phyloP scores from a whole-genome alignment of 1,284 basidiomycete species.

The Ganoderma boninense region DNA sequence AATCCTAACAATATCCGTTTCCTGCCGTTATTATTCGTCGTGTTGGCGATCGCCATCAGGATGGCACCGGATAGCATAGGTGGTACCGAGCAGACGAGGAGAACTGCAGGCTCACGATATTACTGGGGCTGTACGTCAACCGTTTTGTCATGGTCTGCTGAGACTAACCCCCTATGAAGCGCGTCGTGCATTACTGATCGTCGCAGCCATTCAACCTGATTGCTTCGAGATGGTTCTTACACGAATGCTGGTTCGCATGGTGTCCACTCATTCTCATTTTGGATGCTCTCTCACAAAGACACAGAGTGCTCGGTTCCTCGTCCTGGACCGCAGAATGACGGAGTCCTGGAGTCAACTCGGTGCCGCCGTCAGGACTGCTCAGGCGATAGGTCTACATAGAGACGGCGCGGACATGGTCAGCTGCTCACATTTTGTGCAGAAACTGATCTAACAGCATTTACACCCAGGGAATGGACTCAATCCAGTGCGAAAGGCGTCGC shows the following conservation, averaged over 20 bases:
- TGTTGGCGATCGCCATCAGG: slow-evolving; percentile 90
- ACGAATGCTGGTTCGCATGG: slow-evolving; percentile 74
- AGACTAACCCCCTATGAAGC: slow-evolving; percentile 28
- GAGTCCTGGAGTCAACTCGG: slow-evolving; percentile 97
- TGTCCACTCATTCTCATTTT: slow-evolving; percentile 8
- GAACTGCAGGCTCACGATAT: slow-evolving; percentile 85
- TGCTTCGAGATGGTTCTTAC: slow-evolving; percentile 91
- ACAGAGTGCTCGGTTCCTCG: slow-evolving; percentile 90
- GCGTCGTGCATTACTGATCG: slow-evolving; percentile 85
- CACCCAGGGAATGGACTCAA: slow-evolving; percentile 74
- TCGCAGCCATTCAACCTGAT: slow-evolving; percentile 91
- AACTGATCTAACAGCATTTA: neutral
- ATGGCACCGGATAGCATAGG: slow-evolving; percentile 86
- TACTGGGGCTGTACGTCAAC: slow-evolving; percentile 89
- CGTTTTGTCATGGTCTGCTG: slow-evolving; percentile 4
- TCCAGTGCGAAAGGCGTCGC: slow-evolving; percentile 88
- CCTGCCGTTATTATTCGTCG: slow-evolving; percentile 90
- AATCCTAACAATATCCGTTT: slow-evolving; percentile 90
- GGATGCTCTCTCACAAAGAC: slow-evolving; percentile 29
- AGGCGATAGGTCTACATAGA: slow-evolving; percentile 92
- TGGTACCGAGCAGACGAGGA: slow-evolving; percentile 77
- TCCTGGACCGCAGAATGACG: slow-evolving; percentile 87
- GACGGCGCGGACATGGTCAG: slow-evolving; percentile 88
- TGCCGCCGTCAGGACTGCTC: slow-evolving; percentile 91
- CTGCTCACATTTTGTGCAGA: neutral